phyloP scores from a whole-genome alignment of 331 rosid genomes.

The Cydonia oblonga region DNA sequence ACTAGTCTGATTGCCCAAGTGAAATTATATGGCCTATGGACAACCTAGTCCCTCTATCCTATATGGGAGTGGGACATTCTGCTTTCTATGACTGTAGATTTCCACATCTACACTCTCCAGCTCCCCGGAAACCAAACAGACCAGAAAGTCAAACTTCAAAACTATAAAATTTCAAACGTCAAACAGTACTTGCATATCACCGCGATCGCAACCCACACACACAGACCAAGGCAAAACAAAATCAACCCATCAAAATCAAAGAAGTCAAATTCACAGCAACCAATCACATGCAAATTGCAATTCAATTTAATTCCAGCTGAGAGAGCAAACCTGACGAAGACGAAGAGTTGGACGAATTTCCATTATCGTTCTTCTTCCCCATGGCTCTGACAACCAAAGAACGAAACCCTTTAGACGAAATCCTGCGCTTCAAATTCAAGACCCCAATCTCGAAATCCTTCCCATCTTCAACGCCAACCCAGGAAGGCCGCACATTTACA shows the following conservation, averaged over 20 bases:
- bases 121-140: not conserved
- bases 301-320: not conserved
- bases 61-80: not conserved
- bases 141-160: conserved; percentile 12
- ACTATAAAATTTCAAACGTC: not conserved
- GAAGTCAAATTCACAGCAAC: not conserved
- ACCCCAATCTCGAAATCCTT: conserved; percentile 36
- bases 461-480: conserved; percentile 21
- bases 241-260: not conserved
- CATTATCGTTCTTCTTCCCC: conserved; percentile 55
- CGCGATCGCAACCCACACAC: not conserved
- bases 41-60: not conserved
- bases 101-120: not conserved
- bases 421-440: conserved; percentile 28
- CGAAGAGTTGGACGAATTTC: conserved; percentile 44
- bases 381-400: conserved; percentile 37
- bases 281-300: not conserved
- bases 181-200: not conserved
- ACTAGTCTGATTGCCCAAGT: not conserved
- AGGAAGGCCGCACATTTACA: conserved; percentile 26
- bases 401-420: conserved; percentile 18
- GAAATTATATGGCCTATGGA: not conserved
- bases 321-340: conserved; percentile 55
- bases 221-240: not conserved
- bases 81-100: not conserved